Base-by-base conservation (phyloP, 148 eudicot species). In the Camellia sinensis region DNA sequence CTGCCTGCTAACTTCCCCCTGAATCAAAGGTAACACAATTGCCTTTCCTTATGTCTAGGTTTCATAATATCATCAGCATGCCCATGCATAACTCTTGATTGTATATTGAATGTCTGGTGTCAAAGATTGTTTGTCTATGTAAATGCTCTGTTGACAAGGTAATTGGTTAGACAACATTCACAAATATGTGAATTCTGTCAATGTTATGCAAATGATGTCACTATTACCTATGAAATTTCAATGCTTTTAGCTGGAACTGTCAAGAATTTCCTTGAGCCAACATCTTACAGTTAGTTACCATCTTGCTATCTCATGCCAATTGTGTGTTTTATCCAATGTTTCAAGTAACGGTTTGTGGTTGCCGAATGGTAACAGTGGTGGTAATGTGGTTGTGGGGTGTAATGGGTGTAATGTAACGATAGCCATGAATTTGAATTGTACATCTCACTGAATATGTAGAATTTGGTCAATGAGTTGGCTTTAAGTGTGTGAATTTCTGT, bases 1-100 rank as follows among this genome's bases (percentile, higher is more conserved):
- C 48, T 88, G 73, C 86, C 93, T 52, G 45, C 89, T 63, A 93
- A 88, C 81, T 94, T 84, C 82, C 81, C 99, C 61, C 53, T 92
- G 19, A 95, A 93, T 79, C 88, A 93, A 44, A 88, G 98, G 98
- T 94, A 87, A 29, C 46, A 73, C 14, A 40, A 3, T 56, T 37
- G 40, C 63, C 44, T 70, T 54, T 60, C 19, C 6, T 50, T 52
- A 18, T 63, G 4, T 46, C 29, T 60, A 48, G 29, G 41, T 64
- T 37, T 59, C 8, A 29, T 29, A 57, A 22, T 75, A 50, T 17
- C 21, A 41, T 7, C 7, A 63, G 18, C 50, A 64, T 4, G 0
- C 9, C 40, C 48, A 9, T 43, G 59, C 59, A 13, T 71, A 75
- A 18, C 48, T 43, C 50, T 60, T 41, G 21, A 60, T 75, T 41